Conservation (phyloP, 352 stramenopile genomes). For the Phytophthora fragariae region DNA sequence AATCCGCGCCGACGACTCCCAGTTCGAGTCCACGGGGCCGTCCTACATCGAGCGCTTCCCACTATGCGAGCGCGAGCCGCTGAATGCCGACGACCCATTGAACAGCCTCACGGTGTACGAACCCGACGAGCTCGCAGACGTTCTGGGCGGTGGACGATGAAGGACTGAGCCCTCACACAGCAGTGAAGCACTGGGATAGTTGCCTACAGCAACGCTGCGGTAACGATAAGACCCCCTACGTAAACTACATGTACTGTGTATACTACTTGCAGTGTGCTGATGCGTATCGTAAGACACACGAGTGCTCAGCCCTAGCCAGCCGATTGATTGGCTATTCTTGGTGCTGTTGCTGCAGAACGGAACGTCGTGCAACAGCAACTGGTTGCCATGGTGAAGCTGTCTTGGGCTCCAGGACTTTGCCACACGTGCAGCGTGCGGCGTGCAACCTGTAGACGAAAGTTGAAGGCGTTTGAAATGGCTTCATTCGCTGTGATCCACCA, state of each 20-base stretch:
- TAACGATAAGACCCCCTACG: too few species aligned
- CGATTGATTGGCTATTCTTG: not conserved
- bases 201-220: too few species aligned
- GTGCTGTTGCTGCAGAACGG: not conserved
- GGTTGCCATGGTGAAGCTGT: not conserved
- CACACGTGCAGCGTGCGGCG: not conserved
- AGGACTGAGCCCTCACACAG: too few species aligned
- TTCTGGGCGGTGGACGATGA: constrained; percentile 57
- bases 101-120: constrained; percentile 41
- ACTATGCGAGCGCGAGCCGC: constrained; percentile 44
- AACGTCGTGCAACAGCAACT: not conserved
- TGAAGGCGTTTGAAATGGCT: constrained; percentile 16
- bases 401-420: too few species aligned
- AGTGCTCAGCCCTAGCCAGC: too few species aligned
- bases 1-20: constrained; percentile 61
- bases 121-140: constrained; percentile 55
- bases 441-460: constrained; percentile 25
- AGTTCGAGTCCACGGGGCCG: constrained; percentile 53
- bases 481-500: not conserved
- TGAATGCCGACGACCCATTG: constrained; percentile 25
- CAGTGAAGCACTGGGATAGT: too few species aligned
- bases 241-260: too few species aligned
- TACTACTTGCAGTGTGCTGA: too few species aligned
- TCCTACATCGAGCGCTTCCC: constrained; percentile 79
- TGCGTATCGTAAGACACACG: too few species aligned